phyloP scores from a whole-genome alignment of 805 yeast species.

The Candida qinlingensis region DNA sequence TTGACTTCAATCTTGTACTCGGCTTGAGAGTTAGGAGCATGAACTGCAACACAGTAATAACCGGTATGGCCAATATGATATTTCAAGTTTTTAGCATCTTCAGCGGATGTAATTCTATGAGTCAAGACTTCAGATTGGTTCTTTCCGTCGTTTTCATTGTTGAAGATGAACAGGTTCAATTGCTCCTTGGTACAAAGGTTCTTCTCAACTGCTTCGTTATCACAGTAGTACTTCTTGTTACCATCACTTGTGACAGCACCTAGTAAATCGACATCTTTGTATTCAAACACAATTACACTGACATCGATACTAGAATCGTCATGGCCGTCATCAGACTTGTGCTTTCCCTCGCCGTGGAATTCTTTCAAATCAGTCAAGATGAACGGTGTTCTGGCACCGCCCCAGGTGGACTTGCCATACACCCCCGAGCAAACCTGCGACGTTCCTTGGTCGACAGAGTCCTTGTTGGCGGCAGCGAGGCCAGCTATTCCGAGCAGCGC shows the following conservation, averaged over 20 bases:
- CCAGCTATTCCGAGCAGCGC: background rate
- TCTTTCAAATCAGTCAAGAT: constrained; percentile 43
- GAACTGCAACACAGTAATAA: constrained; percentile 85
- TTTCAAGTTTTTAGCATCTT: constrained; percentile 53
- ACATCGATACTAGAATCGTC: constrained; percentile 37
- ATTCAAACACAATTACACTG: constrained; percentile 77
- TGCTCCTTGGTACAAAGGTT: constrained; percentile 51
- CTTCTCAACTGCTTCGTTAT: constrained; percentile 52
- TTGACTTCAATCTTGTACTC: constrained; percentile 61
- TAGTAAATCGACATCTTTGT: constrained; percentile 62
- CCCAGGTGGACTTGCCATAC: constrained; percentile 83
- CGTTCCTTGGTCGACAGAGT: constrained; percentile 41
- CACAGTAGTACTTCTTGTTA: constrained; percentile 63
- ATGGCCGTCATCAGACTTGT: constrained; percentile 17
- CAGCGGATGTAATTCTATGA: constrained; percentile 47
- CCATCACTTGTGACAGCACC: constrained; percentile 51
- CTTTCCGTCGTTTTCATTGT: constrained; percentile 34
- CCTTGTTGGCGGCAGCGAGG: constrained; percentile 33
- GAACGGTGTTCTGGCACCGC: constrained; percentile 67
- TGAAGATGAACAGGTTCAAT: constrained; percentile 58
- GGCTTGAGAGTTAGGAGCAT: constrained; percentile 31
- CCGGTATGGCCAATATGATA: constrained; percentile 76
- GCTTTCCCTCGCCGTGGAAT: constrained; percentile 9
- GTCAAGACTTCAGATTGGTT: constrained; percentile 53
- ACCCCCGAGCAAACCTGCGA: constrained; percentile 84